A percentile compares a stretch with the other conserved stretches of the same genome.
Evolutionary conservation across 2,329 filamentous ascomycete genomes (phyloP).

Genomic region (Hymenoscyphus albidus): DNA sequence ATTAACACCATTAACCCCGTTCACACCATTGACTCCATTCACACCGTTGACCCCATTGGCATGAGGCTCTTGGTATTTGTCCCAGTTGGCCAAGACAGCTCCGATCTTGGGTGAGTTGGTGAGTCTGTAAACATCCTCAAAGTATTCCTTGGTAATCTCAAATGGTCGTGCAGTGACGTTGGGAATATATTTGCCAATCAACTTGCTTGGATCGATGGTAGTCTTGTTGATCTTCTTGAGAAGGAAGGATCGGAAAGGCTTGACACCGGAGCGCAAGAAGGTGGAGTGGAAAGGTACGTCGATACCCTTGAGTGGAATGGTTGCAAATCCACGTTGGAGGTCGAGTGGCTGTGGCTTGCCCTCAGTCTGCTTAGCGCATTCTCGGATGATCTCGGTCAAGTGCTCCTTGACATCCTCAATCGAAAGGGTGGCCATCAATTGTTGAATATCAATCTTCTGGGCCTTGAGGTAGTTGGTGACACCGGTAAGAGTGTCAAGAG

Average conservation of each 20-base stretch:
- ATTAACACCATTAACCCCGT: background rate
- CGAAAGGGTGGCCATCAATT: conserved; percentile 79
- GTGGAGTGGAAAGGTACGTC: conserved; percentile 99
- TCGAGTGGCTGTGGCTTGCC: conserved; percentile 85
- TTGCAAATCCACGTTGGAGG: conserved; percentile 91
- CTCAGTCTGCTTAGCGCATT: conserved; percentile 80
- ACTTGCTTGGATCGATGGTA: conserved; percentile 92
- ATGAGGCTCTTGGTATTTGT: conserved; percentile 34
- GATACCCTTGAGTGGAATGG: conserved; percentile 93
- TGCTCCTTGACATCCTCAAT: conserved; percentile 90
- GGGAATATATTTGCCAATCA: conserved; percentile 97
- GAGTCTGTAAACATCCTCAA: conserved; percentile 94
- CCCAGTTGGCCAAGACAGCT: conserved; percentile 36
- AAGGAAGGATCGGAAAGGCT: conserved; percentile 96
- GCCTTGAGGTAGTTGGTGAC: conserved; percentile 93
- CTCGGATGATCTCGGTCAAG: conserved; percentile 84
- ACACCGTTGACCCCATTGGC: conserved; percentile 30
- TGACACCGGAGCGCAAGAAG: conserved; percentile 95
- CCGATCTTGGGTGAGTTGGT: conserved; percentile 59
- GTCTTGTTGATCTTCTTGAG: conserved; percentile 99
- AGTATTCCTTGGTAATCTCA: conserved; percentile 95
- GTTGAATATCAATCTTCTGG: conserved; percentile 95
- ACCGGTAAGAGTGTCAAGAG: conserved; percentile 61
- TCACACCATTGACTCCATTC: conserved; percentile 14
- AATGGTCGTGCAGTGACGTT: conserved; percentile 97